Evolutionary conservation across 1,284 basidiomycete genomes (phyloP).

Genomic region (Marasmius tenuissimus): DNA sequence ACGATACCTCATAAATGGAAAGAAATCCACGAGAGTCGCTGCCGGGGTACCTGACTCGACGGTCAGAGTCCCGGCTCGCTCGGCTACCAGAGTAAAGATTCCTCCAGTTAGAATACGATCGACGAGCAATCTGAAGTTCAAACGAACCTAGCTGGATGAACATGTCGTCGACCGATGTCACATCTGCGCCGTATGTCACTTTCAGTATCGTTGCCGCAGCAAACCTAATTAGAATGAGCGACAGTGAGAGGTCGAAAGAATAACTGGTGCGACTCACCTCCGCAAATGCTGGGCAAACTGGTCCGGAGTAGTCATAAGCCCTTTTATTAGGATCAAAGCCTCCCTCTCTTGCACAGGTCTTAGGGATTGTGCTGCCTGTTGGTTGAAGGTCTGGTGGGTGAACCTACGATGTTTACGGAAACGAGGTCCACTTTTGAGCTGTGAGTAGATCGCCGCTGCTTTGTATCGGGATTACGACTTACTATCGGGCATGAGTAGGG

Average conservation of each 20-base stretch:
- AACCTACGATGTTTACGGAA: constrained; percentile 52
- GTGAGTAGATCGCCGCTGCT: constrained; percentile 1
- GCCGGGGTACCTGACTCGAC: constrained; percentile 51
- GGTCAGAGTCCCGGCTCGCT: constrained; percentile 46
- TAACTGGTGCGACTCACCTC: constrained; percentile 26
- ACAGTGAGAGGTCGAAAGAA: not conserved
- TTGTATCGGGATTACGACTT: constrained; percentile 14
- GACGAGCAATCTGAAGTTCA: constrained; percentile 3
- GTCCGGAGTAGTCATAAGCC: constrained; percentile 37
- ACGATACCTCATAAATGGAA: constrained; percentile 46
- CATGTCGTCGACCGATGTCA: constrained; percentile 40
- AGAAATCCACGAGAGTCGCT: constrained; percentile 55
- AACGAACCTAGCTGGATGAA: constrained; percentile 38
- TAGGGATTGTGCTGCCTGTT: constrained; percentile 35
- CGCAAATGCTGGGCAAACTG: constrained; percentile 41
- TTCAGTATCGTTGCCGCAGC: constrained; percentile 46
- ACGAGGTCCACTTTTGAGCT: constrained; percentile 38
- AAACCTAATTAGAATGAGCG: constrained; percentile 29
- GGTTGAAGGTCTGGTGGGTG: constrained; percentile 48
- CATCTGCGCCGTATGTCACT: constrained; percentile 45
- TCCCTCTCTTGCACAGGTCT: constrained; percentile 43
- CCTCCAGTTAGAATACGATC: constrained; percentile 25
- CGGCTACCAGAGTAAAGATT: constrained; percentile 32
- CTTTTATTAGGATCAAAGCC: constrained; percentile 35
- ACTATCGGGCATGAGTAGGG: constrained; percentile 45